These are phyloP conservation scores for Emergomyces pasteurianus DNA, from an alignment of 2,329 filamentous ascomycete species.

Conservation along the genomic window DNA sequence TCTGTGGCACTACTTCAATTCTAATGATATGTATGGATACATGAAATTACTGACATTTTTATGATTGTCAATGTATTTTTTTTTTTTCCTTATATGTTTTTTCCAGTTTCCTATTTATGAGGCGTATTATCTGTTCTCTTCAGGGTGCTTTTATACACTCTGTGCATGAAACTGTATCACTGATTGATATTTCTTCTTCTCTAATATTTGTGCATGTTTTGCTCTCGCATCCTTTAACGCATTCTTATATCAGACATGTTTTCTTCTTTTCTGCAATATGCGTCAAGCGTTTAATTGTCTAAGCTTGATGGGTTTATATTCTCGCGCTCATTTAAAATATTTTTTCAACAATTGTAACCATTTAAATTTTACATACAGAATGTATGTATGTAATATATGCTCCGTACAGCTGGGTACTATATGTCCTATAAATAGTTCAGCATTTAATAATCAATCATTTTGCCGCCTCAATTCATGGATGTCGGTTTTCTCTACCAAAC, in stretches of 20 bases:
- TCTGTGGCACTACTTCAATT: slow-evolving; percentile 4
- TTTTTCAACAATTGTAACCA: background rate
- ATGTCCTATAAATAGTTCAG: too few species aligned
- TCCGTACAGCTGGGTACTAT: too few species aligned
- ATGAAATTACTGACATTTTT: slow-evolving; percentile 8
- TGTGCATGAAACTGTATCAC: too few species aligned
- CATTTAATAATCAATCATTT: too few species aligned
- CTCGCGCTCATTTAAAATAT: background rate
- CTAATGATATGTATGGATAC: slow-evolving; percentile 11
- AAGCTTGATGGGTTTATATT: too few species aligned
- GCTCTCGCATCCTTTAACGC: background rate
- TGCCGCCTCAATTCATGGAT: too few species aligned
- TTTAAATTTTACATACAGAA: background rate
- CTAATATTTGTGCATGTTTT: background rate
- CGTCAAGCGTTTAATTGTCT: too few species aligned
- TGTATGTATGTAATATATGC: background rate
- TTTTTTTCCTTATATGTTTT: background rate
- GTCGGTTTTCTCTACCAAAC: too few species aligned
- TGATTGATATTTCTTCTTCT: too few species aligned
- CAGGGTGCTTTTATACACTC: background rate
- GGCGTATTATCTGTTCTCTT: background rate
- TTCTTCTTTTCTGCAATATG: too few species aligned
- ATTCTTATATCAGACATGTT: background rate
- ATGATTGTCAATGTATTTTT: slow-evolving; percentile 5
- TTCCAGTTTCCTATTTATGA: background rate